Base-by-base conservation (phyloP, 306 rosid genomes). In the Coriaria nepalensis region DNA sequence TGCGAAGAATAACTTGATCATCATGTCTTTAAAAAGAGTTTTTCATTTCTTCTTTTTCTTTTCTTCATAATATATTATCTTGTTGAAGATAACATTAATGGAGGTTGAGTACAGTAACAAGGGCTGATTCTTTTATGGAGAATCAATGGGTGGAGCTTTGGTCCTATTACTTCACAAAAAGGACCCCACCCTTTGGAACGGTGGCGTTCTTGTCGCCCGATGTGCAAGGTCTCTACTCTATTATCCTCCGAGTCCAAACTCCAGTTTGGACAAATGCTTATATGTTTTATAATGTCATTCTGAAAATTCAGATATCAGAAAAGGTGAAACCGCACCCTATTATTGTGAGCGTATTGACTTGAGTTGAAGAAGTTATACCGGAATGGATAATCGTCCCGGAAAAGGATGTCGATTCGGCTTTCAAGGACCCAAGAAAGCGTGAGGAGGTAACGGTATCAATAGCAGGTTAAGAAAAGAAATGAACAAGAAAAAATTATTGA, bases 71-170 rank as follows among this genome's bases (percentile, higher is more conserved):
- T n/a, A n/a, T n/a, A n/a, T n/a, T n/a, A n/a, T n/a, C n/a, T n/a
- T n/a, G n/a, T n/a, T n/a, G n/a, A n/a, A n/a, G n/a, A n/a, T n/a
- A n/a, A n/a, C n/a, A n/a, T n/a, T n/a, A 90, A 95, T 44, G 39
- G 62, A 66, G 47, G 69, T 56, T 32, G 83, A 73, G 40, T 81
- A 73, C 64, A 65, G 37, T 39, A 64, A 55, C 43, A 90, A 75
- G 57, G 34, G 64, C 45, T 77, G 69, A 68, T 81, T 81, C 71
- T 73, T 90, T 66, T 85, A 81, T 39, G 95, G 98, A 47, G 98
- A 90, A 45, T 81, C 98, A 36, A 90, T 85, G 98, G 98, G 98
- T 60, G 98, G 94, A 13, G 82, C 87, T 6, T 92, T 85, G 40
- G 43, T 79, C 57, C 55, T 90, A 33, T 45, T 81, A 4, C 53